Evolutionary conservation across 2,329 filamentous ascomycete species (phyloP), one percentile per base, ranked within the genome.

Genomic region (Colletotrichum horii): DNA sequence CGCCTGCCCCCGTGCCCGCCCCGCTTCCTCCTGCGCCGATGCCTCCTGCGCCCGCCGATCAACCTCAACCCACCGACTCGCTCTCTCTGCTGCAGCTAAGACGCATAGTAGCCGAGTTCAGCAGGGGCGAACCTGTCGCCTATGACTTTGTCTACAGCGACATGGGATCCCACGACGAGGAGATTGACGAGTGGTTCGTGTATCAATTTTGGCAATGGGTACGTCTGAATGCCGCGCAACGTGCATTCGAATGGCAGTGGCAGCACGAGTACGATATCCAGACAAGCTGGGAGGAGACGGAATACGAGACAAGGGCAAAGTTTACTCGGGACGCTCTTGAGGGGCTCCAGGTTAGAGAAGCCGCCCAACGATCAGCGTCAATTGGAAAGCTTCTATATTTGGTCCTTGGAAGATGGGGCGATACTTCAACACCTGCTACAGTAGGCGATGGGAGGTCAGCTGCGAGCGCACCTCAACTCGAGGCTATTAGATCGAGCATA

Each of bases 171-270:
- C 93, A 98, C 79, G 92, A 94, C 22, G 95, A 97, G 78, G 97
- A 99, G 87, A 89, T 99, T 64, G 95, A 98, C 82, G 97, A 99
- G 86, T 99, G 97, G 97, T 99, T 99, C 84, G 93, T 94, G 69
- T 98, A 98, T 85, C 94, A 94, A 79, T 93, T 95, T 77, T 94
- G 94, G 84, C 96, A 98, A 82, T 94, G 95, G 85, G 90, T 93
- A 62, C 93, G 96, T 80, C 88, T 98, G 65, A 90, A 94, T 69
- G 91, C 93, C 69, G 93, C 94, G 24, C 94, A 95, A 81, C 89
- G 92, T 48, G 92, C 93, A 3, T 98, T 98, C 81, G 91, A 96
- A 78, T 91, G 92, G 82, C 91, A 93, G 81, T 98, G 95, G 95
- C 85, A 90, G 79, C 87, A 89, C 26, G 89, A 91, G 75, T 85